A percentile compares a stretch with the other conserved stretches of the same genome.
These are phyloP conservation scores for Fusarium armeniacum DNA, from an alignment of 2,329 filamentous ascomycete species.

Conservation along the genomic window DNA sequence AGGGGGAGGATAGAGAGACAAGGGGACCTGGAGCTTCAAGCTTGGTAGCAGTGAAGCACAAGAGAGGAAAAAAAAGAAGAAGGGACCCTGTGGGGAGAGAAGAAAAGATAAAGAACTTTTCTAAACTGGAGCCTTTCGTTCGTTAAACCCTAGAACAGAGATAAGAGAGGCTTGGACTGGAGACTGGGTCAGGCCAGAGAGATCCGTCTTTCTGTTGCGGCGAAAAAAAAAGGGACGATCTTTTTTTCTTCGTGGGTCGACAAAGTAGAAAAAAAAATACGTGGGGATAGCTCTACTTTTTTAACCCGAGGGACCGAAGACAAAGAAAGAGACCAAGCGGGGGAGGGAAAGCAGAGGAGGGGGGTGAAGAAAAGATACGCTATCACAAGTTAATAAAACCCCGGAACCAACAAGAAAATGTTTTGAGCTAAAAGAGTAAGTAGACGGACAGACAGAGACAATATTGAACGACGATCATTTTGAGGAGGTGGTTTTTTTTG, in stretches of 20 bases:
- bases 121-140: conserved; percentile 3
- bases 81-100: conserved; percentile 10
- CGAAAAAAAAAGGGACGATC: conserved; percentile 28
- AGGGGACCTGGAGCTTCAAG: conserved; percentile 27
- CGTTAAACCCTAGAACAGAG: conserved; percentile 16
- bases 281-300: conserved; percentile 38
- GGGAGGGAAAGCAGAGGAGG: background rate
- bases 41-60: conserved; percentile 36
- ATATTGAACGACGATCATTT: conserved; percentile 13
- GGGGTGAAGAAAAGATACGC: conserved; percentile 1
- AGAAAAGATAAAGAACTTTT: conserved; percentile 22
- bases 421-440: no score
- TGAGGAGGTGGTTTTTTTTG: background rate
- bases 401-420: conserved; percentile 1
- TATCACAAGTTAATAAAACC: background rate
- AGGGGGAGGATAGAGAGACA: background rate
- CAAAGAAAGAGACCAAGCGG: background rate
- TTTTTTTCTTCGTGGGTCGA: conserved; percentile 30
- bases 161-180: background rate
- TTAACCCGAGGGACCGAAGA: conserved; percentile 22
- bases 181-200: conserved; percentile 8
- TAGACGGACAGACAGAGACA: no score
- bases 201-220: background rate
- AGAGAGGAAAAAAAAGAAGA: conserved; percentile 6
- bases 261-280: background rate